These are phyloP conservation scores for Phoma sp. DNA, from an alignment of 2,329 filamentous ascomycete genomes.

Conservation along the genomic window DNA sequence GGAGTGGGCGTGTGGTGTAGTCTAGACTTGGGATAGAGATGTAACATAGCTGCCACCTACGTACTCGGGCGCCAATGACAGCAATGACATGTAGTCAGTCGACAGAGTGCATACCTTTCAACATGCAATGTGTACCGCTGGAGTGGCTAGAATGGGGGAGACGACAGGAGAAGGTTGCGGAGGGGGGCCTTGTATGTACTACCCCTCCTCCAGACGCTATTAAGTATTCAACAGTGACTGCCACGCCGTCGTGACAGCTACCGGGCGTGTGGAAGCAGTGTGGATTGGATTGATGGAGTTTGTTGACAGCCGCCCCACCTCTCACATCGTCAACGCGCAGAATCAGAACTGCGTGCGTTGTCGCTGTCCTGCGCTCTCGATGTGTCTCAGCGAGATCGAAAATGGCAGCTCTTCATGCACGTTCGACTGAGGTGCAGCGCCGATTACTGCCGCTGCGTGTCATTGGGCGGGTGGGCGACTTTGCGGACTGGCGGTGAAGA, in stretches of 20 bases:
- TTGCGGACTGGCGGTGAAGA: slow-evolving; percentile 42
- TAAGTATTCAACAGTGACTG: slow-evolving; percentile 7
- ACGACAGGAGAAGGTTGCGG: slow-evolving; percentile 11
- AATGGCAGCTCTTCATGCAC: slow-evolving; percentile 27
- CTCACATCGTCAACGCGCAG: slow-evolving; percentile 17
- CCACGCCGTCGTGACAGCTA: slow-evolving; percentile 5
- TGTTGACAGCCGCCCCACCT: slow-evolving; percentile 21
- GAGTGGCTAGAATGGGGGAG: slow-evolving; percentile 8
- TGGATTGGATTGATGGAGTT: background rate
- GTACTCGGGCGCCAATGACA: slow-evolving; percentile 13
- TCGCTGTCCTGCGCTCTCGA: slow-evolving; percentile 24
- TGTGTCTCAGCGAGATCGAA: slow-evolving; percentile 10
- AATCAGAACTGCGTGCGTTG: slow-evolving; percentile 34
- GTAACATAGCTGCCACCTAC: slow-evolving; percentile 20
- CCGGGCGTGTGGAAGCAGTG: slow-evolving; percentile 1
- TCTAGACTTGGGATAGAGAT: slow-evolving; percentile 9
- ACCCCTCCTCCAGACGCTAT: slow-evolving; percentile 16
- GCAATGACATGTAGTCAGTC: slow-evolving; percentile 8
- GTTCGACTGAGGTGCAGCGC: slow-evolving; percentile 27
- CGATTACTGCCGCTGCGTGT: slow-evolving; percentile 28
- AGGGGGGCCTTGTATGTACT: slow-evolving; percentile 8
- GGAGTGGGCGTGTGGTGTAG: slow-evolving; percentile 24
- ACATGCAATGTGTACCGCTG: no score
- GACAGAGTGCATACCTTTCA: background rate
- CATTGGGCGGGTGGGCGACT: slow-evolving; percentile 21